A percentile compares a stretch with the other conserved stretches of the same genome.
Conservation (phyloP, 2,329 filamentous ascomycete genomes). For the Helicocarpus griseus region DNA sequence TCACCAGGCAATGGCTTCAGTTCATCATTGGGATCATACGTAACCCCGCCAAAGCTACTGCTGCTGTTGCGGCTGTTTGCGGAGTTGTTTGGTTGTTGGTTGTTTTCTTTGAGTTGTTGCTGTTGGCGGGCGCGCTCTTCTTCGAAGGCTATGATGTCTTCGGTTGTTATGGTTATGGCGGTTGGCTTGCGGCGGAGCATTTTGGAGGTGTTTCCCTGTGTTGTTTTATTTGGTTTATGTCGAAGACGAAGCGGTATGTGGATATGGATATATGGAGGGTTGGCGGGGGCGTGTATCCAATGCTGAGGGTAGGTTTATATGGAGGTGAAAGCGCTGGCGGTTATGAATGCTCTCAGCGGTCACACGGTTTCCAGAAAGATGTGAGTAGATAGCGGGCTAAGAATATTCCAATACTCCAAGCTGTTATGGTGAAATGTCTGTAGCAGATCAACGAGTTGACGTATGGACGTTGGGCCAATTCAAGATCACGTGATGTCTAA, state of each 20-base stretch:
- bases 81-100: slow-evolving; percentile 7
- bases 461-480: background rate
- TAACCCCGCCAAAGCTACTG: slow-evolving; percentile 9
- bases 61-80: slow-evolving; percentile 12
- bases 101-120: slow-evolving; percentile 12
- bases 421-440: too few relatives aligned
- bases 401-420: too few relatives aligned
- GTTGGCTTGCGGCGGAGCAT: slow-evolving; percentile 45
- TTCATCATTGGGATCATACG: slow-evolving; percentile 39
- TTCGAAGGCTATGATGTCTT: slow-evolving; percentile 40
- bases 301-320: too few relatives aligned
- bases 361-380: background rate
- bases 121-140: slow-evolving; percentile 26
- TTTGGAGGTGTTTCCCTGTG: background rate
- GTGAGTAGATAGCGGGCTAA: background rate
- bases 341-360: background rate
- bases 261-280: too few relatives aligned
- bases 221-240: background rate
- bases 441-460: too few relatives aligned
- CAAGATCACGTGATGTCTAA: background rate
- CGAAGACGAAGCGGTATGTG: too few relatives aligned
- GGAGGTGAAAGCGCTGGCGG: background rate
- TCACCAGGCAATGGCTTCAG: slow-evolving; percentile 41
- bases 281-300: too few relatives aligned
- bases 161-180: slow-evolving; percentile 39